These are phyloP conservation scores for Pseudogymnoascus sp. DNA, from an alignment of 2,329 filamentous ascomycete genomes.

Conservation along the genomic window DNA sequence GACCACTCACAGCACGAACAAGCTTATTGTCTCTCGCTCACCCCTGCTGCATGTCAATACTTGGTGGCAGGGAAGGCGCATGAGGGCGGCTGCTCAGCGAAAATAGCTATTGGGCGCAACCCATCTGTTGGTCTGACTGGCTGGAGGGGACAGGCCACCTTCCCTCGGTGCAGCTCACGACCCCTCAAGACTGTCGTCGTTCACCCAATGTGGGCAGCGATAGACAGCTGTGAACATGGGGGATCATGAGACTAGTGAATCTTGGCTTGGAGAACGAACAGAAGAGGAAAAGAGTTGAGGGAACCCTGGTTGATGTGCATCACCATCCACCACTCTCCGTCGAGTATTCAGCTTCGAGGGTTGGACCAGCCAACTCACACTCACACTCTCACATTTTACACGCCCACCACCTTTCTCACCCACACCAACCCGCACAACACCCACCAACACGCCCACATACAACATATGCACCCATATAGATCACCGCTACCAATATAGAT, in stretches of 20 bases:
- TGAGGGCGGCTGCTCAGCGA: not conserved
- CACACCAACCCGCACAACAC: not conserved
- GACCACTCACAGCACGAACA: not conserved
- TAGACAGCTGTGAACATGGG: not conserved
- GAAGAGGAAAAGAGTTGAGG: not conserved
- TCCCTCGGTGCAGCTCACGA: not conserved
- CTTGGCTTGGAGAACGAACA: not conserved
- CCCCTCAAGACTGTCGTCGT: not conserved
- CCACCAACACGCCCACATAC: not conserved
- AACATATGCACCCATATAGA: not conserved
- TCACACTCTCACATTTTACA: not conserved
- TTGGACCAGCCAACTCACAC: not conserved
- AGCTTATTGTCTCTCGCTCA: not conserved
- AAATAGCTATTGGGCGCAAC: not conserved
- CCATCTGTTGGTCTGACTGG: not conserved
- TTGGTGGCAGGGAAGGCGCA: not conserved
- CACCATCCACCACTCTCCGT: not conserved
- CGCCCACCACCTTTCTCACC: not conserved
- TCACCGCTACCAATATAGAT: not conserved
- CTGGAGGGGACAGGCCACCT: not conserved
- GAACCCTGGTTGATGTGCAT: not conserved
- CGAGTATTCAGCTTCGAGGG: not conserved
- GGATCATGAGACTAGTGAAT: not conserved
- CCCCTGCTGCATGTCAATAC: not conserved
- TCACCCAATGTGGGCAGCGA: not conserved